These are phyloP conservation scores for Monilinia fructigena DNA, from an alignment of 2,329 filamentous ascomycete species.

Conservation along the genomic window DNA sequence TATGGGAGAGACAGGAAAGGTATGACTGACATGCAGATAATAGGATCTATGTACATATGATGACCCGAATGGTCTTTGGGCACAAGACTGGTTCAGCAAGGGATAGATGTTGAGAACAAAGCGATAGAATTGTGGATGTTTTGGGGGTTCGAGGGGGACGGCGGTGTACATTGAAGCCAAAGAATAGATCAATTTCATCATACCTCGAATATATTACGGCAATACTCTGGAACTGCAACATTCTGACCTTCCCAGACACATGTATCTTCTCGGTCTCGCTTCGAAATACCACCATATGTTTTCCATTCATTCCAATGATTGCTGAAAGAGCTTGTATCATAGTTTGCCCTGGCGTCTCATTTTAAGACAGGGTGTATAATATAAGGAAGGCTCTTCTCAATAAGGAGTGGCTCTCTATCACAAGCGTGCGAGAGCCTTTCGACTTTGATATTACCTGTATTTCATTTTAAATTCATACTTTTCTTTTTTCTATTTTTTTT, in stretches of 20 bases:
- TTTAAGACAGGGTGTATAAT: not conserved
- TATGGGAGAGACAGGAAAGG: not conserved
- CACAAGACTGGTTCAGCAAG: slow-evolving; percentile 77
- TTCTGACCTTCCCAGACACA: not conserved
- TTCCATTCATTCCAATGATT: not conserved
- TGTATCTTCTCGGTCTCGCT: not conserved
- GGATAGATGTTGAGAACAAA: slow-evolving; percentile 42
- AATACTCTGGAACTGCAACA: not conserved
- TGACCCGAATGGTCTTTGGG: slow-evolving; percentile 69
- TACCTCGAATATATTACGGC: slow-evolving; percentile 13
- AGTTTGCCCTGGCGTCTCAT: not conserved
- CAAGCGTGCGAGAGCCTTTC: not conserved
- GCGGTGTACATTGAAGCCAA: slow-evolving; percentile 31
- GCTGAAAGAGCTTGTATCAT: not conserved
- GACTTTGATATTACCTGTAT: not conserved
- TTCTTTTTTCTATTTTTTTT: not conserved
- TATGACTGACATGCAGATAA: not conserved
- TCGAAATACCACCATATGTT: not conserved
- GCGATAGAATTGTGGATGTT: not conserved
- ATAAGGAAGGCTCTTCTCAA: not conserved
- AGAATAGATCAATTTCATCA: slow-evolving; percentile 29
- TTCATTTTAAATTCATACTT: too few relatives aligned
- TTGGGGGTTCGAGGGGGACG: slow-evolving; percentile 4
- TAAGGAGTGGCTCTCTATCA: not conserved
- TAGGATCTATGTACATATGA: slow-evolving; percentile 67